These are phyloP conservation scores for Spathaspora gorwiae DNA, from an alignment of 805 yeast genomes.

Conservation along the genomic window DNA sequence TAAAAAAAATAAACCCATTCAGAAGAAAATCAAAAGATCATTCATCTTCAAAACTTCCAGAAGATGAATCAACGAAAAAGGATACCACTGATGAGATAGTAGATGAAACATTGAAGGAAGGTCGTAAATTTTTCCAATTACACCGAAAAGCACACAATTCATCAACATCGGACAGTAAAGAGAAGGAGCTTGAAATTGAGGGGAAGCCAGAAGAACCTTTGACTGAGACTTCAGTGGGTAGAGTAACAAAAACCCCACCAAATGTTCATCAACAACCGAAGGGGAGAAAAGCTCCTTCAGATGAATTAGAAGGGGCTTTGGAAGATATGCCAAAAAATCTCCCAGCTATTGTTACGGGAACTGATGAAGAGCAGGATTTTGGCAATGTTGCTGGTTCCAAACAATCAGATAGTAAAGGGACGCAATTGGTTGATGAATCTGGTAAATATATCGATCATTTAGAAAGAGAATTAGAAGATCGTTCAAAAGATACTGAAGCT, in stretches of 20 bases:
- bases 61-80: background rate
- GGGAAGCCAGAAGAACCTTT: background rate
- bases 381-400: conserved; percentile 1
- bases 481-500: background rate
- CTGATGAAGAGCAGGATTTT: conserved; percentile 1
- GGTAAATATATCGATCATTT: background rate
- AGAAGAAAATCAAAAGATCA: background rate
- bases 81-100: background rate
- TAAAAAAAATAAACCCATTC: background rate
- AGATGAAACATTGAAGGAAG: background rate
- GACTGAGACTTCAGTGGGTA: conserved; percentile 18
- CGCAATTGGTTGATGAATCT: too few species aligned
- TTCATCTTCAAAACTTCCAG: background rate
- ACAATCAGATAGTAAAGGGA: background rate
- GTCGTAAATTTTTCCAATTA: background rate
- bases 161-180: background rate
- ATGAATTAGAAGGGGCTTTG: background rate
- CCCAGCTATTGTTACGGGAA: conserved; percentile 7
- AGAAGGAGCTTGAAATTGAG: too few species aligned
- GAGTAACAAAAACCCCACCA: conserved; percentile 28
- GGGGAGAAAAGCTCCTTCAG: conserved; percentile 12
- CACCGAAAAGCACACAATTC: background rate
- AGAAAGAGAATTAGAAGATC: background rate
- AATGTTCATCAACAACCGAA: background rate
- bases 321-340: background rate